These are phyloP conservation scores for Colletotrichum sp. DNA, from an alignment of 2,329 filamentous ascomycete species.

Conservation along the genomic window DNA sequence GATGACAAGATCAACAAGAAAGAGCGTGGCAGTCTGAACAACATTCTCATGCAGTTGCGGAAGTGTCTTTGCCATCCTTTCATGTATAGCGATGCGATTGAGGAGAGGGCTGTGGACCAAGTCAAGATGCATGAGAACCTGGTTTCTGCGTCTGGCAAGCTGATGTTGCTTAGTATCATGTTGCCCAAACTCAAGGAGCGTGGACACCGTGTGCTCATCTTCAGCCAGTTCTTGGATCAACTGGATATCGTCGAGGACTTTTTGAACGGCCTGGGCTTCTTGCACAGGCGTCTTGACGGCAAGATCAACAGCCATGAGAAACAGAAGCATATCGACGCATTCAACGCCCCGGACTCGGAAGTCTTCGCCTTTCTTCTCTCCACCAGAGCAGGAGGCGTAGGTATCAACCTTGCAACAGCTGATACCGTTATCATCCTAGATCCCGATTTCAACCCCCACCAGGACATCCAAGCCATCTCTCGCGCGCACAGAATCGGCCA, in stretches of 20 bases:
- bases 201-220: conserved; percentile 90
- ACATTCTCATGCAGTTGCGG: conserved; percentile 92
- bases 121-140: conserved; percentile 77
- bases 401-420: conserved; percentile 95
- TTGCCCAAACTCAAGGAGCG: conserved; percentile 84
- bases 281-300: conserved; percentile 87
- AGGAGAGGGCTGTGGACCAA: conserved; percentile 74
- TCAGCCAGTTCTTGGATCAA: conserved; percentile 92
- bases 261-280: conserved; percentile 73
- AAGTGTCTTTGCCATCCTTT: conserved; percentile 97
- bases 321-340: conserved; percentile 92
- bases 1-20: conserved; percentile 68
- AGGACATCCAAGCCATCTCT: conserved; percentile 94
- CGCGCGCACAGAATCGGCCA: conserved; percentile 96
- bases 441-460: conserved; percentile 96
- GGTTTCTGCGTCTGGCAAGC: conserved; percentile 89
- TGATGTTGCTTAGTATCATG: conserved; percentile 83
- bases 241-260: conserved; percentile 94
- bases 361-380: conserved; percentile 93
- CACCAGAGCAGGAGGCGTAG: conserved; percentile 92
- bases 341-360: conserved; percentile 82
- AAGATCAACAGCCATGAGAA: conserved; percentile 81
- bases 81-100: conserved; percentile 88
- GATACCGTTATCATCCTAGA: conserved; percentile 98
- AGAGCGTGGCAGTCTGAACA: conserved; percentile 85